Evolutionary conservation across 1,284 basidiomycete species (phyloP), one percentile per base, ranked within the genome.

Genomic region (Papiliotrema nemorosa): DNA sequence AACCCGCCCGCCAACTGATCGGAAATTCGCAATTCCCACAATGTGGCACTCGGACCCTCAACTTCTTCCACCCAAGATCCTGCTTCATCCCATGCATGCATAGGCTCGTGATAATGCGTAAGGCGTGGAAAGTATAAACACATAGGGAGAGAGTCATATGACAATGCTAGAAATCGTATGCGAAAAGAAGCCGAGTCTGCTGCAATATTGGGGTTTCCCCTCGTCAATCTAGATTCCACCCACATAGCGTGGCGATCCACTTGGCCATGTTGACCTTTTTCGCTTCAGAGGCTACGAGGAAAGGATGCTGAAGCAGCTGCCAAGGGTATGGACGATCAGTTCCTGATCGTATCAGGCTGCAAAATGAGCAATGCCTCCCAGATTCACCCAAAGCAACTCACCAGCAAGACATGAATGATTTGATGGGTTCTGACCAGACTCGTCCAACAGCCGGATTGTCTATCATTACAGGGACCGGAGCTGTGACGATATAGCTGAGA

Each of bases 161-260:
- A 31, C 29, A 31, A 14, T 31, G 29, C 29, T 31, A 31, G n/a
- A n/a, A n/a, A n/a, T n/a, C n/a, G n/a, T n/a, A n/a, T n/a, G n/a
- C n/a, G n/a, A n/a, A n/a, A n/a, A n/a, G n/a, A n/a, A n/a, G n/a
- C n/a, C n/a, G n/a, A n/a, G n/a, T n/a, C n/a, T n/a, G n/a, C n/a
- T n/a, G n/a, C n/a, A n/a, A n/a, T n/a, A n/a, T n/a, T n/a, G n/a
- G n/a, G n/a, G n/a, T n/a, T n/a, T n/a, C n/a, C n/a, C n/a, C n/a
- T n/a, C n/a, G n/a, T n/a, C n/a, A 46, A 14, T 36, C 34, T 12
- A 26, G 12, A 5, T 33, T 27, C 90, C 91, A 94, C 46, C 82
- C 85, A 84, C 90, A 93, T 25, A 97, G 85, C 65, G 87, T 81
- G 45, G 86, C 82, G 43, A 98, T 87, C 89, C 93, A 98, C 62